Evolutionary conservation across 73 alveolate species (phyloP), one percentile per base, ranked within the genome.

Genomic region (Stentor coeruleus): DNA sequence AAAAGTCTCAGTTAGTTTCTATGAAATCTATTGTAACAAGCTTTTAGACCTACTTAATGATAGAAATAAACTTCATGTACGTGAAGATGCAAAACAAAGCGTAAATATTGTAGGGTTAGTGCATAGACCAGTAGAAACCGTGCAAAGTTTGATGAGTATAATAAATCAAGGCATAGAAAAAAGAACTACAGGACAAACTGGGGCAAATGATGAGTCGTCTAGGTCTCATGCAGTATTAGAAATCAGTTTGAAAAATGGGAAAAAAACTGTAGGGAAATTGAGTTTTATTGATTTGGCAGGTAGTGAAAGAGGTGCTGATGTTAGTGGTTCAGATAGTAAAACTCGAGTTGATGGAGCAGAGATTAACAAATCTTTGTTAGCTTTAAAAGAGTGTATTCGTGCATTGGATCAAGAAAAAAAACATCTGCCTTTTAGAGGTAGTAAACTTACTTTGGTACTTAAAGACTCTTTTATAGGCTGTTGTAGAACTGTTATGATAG

Each of bases 271-370:
- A n/a, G 98, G 98, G 35, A 97, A 93, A 91, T 87, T 97, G 82
- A 86, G 97, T 74, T 97, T 98, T 87, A 97, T 98, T 37, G 99
- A 98, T 91, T 93, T 98, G 84, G 99, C 99, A 2, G 99, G 99
- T 82, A 92, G 98, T 73, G 99, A 96, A 86, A 88, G 99, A 89
- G 83, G 59, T 96, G 14, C 99, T 94, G 93, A 97, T 96, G 38
- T 84, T 92, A 37, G 94, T 92, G 79, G 89, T 87, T 60, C 91
- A 92, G 14, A 14, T 80, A 96, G 92, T 86, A 93, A 97, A 93
- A 97, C 99, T 2, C 95, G 99, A 76, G 90, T 96, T 59, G 99
- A 98, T 88, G 99, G 99, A 2, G 99, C 99, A 26, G 99, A 98
- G 86, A 98, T 98, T 88, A 98, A 98, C 91, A 98, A 98, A 93